Evolutionary conservation across 345 rosid species (phyloP), one percentile per base, ranked within the genome.

Genomic region (Eutrema yunnanense): DNA sequence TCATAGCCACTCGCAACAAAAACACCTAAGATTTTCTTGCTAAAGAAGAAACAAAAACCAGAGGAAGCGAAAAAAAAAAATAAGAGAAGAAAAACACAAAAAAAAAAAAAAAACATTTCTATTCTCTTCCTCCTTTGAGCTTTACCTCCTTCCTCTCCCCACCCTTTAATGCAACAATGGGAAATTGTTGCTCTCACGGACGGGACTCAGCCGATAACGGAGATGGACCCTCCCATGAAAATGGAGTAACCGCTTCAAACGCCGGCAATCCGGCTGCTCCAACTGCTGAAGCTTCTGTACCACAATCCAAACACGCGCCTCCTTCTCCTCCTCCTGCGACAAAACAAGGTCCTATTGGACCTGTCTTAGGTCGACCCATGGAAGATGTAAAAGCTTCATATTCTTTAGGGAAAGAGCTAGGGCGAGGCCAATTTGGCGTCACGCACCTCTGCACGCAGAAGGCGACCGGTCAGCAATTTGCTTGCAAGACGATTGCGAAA

Each of bases 101-200:
- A 26, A 60, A 49, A n/a, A n/a, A 72, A 67, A 3, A 22, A 42
- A 78, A 62, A 51, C 49, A 61, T 52, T 66, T 65, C 62, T 68
- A 62, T 81, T 55, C 65, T 76, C 80, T 70, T 71, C 76, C 72
- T 76, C 75, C 49, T 64, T 63, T 75, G 62, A 60, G 50, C 43
- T 73, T 27, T 26, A 52, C 51, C 69, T 67, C 54, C 46, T 47
- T 38, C 64, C 60, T 64, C 81, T 55, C 72, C 63, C 50, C 55
- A 57, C 59, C 36, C 72, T 78, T 77, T 65, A 63, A 73, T 60
- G 51, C 72, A 53, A 50, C 71, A 73, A 84, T 87, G 97, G 97
- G 97, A 69, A 88, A 78, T 72, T 89, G 92, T 78, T 92, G 94
- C 86, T 86, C 90, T 65, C 80, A 84, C 4, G 85, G 83, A 52